Evolutionary conservation across 257 asterid species (phyloP), one percentile per base, ranked within the genome.

Genomic region (Linaria vulgaris): DNA sequence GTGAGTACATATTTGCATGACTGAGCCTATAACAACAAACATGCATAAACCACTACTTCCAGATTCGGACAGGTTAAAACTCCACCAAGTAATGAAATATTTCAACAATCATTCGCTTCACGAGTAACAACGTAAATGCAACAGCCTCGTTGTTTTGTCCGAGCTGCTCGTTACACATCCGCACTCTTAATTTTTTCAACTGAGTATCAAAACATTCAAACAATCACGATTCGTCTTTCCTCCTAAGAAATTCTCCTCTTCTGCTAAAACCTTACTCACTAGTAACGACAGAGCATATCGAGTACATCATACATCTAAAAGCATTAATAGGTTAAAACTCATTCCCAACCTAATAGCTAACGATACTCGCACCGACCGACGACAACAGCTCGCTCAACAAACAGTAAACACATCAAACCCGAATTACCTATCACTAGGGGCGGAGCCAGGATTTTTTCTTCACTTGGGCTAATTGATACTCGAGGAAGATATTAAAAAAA

Each of bases 371-470:
- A 27, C 3, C 34, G n/a, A n/a, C n/a, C n/a, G 6, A 27, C 34
- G 34, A 27, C 34, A 27, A 2, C 34, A 27, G n/a, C n/a, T n/a
- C 3, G 34, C 6, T 27, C 34, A 3, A 27, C 6, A 27, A 27
- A 2, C 34, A 27, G 4, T 57, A 19, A 23, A 57, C 44, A 51
- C 55, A 38, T 12, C 9, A 27, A 60, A 23, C 15, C 46, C 38
- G 69, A 51, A 20, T 54, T 71, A 89, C 98, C 98, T 77, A 73
- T n/a, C n/a, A n/a, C n/a, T n/a, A n/a, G n/a, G n/a, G n/a, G n/a
- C n/a, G n/a, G n/a, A n/a, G n/a, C n/a, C n/a, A n/a, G n/a, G n/a
- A n/a, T n/a, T n/a, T n/a, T n/a, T n/a, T n/a, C n/a, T n/a, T n/a
- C n/a, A n/a, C n/a, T n/a, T n/a, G n/a, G n/a, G n/a, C n/a, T n/a